phyloP scores from a whole-genome alignment of 2,329 filamentous ascomycete genomes.

The Apiospora pterosperma region DNA sequence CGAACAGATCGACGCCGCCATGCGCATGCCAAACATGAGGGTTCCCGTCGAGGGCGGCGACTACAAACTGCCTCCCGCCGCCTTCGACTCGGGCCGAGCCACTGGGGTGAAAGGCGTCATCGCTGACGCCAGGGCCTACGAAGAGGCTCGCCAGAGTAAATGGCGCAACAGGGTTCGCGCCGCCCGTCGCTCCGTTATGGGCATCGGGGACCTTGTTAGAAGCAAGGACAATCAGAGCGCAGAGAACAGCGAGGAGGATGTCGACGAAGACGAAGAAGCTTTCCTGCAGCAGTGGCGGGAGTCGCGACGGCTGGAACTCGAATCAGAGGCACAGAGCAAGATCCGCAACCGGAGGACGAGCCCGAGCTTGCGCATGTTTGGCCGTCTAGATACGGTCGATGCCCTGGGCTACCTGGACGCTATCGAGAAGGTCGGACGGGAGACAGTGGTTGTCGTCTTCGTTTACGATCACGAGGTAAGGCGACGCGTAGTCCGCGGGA shows the following conservation, averaged over 20 bases:
- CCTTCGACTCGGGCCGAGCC: constrained; percentile 65
- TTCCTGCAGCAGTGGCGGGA: constrained; percentile 88
- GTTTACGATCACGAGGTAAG: constrained; percentile 85
- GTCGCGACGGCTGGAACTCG: constrained; percentile 72
- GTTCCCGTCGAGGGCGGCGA: constrained; percentile 39
- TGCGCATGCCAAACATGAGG: constrained; percentile 58
- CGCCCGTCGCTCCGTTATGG: constrained; percentile 54
- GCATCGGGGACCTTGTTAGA: constrained; percentile 33
- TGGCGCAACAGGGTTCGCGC: constrained; percentile 51
- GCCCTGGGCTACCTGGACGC: constrained; percentile 92
- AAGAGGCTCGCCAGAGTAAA: constrained; percentile 58
- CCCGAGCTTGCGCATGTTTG: constrained; percentile 75
- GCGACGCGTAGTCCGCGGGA: constrained; percentile 11
- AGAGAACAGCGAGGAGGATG: constrained; percentile 38
- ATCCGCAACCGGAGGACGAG: constrained; percentile 66
- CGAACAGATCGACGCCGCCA: constrained; percentile 57
- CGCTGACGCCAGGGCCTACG: constrained; percentile 75
- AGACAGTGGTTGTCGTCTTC: constrained; percentile 87
- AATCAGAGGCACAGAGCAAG: constrained; percentile 57
- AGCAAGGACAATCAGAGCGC: constrained; percentile 27
- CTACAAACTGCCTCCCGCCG: constrained; percentile 58
- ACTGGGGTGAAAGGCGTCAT: constrained; percentile 87
- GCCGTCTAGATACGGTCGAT: constrained; percentile 79
- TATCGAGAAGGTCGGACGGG: constrained; percentile 80
- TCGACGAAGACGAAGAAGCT: constrained; percentile 65